Conservation (phyloP, 257 asterid species). For the Datura wrightii region DNA sequence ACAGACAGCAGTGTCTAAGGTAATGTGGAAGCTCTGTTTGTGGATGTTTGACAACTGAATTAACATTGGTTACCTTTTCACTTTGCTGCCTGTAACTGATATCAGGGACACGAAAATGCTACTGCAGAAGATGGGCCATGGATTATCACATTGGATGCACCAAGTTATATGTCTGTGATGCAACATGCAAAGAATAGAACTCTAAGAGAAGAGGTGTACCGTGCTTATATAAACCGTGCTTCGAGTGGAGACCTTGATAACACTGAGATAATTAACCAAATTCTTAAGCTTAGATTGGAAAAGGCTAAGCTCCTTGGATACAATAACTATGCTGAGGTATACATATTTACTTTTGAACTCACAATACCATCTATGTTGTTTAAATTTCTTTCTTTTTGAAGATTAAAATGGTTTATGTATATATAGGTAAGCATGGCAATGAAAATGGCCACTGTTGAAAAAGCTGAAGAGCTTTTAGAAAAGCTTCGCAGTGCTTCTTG, state of each 20-base stretch:
- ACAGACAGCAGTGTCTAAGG: conserved; percentile 97
- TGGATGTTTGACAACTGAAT: conserved; percentile 14
- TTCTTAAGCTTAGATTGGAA: conserved; percentile 86
- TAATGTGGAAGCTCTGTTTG: conserved; percentile 30
- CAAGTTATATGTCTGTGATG: conserved; percentile 85
- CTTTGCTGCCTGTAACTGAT: conserved; percentile 34
- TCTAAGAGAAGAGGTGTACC: conserved; percentile 96
- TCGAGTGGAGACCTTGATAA: conserved; percentile 93
- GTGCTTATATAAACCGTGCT: conserved; percentile 88
- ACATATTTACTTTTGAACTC: conserved; percentile 1
- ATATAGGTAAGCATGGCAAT: conserved; percentile 91
- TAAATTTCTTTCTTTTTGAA: conserved; percentile 13
- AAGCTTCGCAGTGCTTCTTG: conserved; percentile 90
- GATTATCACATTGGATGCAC: conserved; percentile 92
- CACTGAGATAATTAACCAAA: conserved; percentile 76
- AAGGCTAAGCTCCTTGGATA: conserved; percentile 97
- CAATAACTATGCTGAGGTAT: conserved; percentile 92
- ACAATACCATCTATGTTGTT: not conserved
- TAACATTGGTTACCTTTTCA: conserved; percentile 5
- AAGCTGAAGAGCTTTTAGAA: conserved; percentile 91
- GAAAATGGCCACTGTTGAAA: conserved; percentile 93
- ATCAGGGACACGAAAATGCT: conserved; percentile 94
- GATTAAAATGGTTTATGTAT: conserved; percentile 18
- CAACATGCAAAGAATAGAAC: conserved; percentile 88
- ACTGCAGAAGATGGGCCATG: conserved; percentile 95